phyloP scores from a whole-genome alignment of 306 rosid genomes.

The Carpinus viminea region DNA sequence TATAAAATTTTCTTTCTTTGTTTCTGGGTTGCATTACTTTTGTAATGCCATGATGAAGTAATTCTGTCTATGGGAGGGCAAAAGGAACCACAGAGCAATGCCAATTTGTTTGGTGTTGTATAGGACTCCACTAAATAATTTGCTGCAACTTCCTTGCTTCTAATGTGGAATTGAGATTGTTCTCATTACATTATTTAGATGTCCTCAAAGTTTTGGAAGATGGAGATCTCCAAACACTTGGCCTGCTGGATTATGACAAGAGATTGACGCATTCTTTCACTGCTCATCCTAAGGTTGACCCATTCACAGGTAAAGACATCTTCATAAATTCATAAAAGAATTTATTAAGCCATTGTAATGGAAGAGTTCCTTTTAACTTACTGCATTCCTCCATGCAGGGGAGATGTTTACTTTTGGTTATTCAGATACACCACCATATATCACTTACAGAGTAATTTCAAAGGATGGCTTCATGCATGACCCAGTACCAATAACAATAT shows the following conservation, averaged over 20 bases:
- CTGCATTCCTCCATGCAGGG: conserved; percentile 55
- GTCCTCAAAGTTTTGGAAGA: conserved; percentile 90
- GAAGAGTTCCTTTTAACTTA: conserved; percentile 20
- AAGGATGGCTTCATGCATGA: conserved; percentile 90
- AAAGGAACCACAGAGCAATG: conserved; percentile 7
- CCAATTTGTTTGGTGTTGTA: neutral
- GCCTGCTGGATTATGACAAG: conserved; percentile 91
- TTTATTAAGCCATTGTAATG: conserved; percentile 21
- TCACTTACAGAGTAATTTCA: conserved; percentile 90
- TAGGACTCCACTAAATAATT: neutral
- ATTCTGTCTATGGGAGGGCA: conserved; percentile 15
- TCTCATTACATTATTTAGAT: conserved; percentile 52
- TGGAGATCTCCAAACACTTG: conserved; percentile 94
- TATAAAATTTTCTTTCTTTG: neutral
- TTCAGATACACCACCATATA: conserved; percentile 77
- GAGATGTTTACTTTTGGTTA: conserved; percentile 98
- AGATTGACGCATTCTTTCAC: conserved; percentile 87
- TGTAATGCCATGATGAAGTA: neutral
- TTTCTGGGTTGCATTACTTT: conserved; percentile 6
- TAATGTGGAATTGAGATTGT: conserved; percentile 25
- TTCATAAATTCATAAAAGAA: conserved; percentile 16
- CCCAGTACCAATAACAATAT: conserved; percentile 84
- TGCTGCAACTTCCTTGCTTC: conserved; percentile 26
- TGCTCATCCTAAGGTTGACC: conserved; percentile 99
- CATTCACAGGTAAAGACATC: conserved; percentile 68